Percentiles rank a stretch among this genome's conserved stretches.
phyloP scores from a whole-genome alignment of 2,329 filamentous ascomycete species.

The Fusarium palustre region DNA sequence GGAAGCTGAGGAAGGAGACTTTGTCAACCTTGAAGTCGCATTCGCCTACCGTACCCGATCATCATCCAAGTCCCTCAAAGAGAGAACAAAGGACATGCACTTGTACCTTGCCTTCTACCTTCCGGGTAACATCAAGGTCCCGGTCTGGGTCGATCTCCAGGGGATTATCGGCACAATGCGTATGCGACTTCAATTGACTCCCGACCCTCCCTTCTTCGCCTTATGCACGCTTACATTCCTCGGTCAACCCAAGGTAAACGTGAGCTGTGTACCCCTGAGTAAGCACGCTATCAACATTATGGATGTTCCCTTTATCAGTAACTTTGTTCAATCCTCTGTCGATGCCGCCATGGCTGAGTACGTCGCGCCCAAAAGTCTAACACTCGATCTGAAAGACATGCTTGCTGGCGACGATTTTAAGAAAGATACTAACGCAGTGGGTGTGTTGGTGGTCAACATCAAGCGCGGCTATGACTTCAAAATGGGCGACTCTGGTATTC shows the following conservation, averaged over 20 bases:
- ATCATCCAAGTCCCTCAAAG: constrained; percentile 70
- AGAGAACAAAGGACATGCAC: constrained; percentile 75
- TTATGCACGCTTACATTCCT: constrained; percentile 79
- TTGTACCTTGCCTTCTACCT: constrained; percentile 79
- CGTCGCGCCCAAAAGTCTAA: constrained; percentile 80
- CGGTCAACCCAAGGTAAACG: constrained; percentile 77
- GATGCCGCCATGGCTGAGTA: constrained; percentile 81
- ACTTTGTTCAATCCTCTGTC: constrained; percentile 79
- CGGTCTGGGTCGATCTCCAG: constrained; percentile 80
- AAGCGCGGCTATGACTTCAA: constrained; percentile 77
- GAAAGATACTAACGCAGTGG: constrained; percentile 74
- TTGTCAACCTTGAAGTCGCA: constrained; percentile 80
- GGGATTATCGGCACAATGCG: constrained; percentile 78
- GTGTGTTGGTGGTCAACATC: constrained; percentile 74
- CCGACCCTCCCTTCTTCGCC: constrained; percentile 82
- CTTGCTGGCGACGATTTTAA: constrained; percentile 83
- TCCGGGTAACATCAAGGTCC: constrained; percentile 63
- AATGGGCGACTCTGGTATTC: constrained; percentile 73
- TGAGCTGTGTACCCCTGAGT: constrained; percentile 77
- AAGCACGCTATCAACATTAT: constrained; percentile 78
- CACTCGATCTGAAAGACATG: constrained; percentile 81
- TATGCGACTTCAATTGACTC: constrained; percentile 76
- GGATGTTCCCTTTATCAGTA: constrained; percentile 79
- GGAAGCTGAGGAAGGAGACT: constrained; percentile 82
- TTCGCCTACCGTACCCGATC: constrained; percentile 77